These are phyloP conservation scores for Hymenochaete sp. DNA, from an alignment of 1,284 basidiomycete genomes.

Conservation along the genomic window DNA sequence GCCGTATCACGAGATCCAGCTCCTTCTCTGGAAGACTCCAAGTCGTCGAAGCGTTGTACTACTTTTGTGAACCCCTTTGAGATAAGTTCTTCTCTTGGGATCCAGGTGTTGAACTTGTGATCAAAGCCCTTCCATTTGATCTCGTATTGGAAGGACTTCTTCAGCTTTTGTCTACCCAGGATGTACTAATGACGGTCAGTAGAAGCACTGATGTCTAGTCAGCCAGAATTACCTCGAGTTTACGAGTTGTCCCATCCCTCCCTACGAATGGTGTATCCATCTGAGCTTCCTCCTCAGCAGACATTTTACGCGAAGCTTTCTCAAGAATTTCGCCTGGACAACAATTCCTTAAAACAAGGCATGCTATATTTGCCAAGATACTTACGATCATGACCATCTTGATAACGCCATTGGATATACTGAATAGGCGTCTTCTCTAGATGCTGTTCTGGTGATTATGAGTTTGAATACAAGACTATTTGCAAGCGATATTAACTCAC, in stretches of 20 bases:
- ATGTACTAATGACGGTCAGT: constrained; percentile 46
- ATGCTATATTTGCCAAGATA: constrained; percentile 19
- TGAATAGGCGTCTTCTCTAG: constrained; percentile 91
- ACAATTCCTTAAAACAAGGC: background rate
- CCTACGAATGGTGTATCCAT: constrained; percentile 89
- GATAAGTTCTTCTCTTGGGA: constrained; percentile 83
- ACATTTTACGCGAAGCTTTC: constrained; percentile 85
- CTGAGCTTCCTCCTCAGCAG: constrained; percentile 77
- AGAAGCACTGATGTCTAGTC: constrained; percentile 2
- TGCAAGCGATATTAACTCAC: constrained; percentile 29
- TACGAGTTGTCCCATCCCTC: constrained; percentile 85
- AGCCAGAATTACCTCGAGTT: constrained; percentile 63
- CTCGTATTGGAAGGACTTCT: constrained; percentile 94
- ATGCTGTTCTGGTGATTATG: constrained; percentile 60
- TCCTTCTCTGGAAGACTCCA: constrained; percentile 91
- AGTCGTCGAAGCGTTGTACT: constrained; percentile 93
- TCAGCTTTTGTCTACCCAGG: constrained; percentile 96
- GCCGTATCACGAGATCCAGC: constrained; percentile 83
- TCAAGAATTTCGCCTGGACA: constrained; percentile 75
- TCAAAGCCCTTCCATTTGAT: constrained; percentile 95
- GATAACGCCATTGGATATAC: constrained; percentile 99
- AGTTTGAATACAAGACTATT: constrained; percentile 10
- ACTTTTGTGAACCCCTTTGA: constrained; percentile 88
- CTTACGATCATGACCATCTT: constrained; percentile 95
- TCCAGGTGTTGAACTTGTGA: constrained; percentile 92